Base-by-base conservation (phyloP, 1,284 basidiomycete species). In the Fomitopsis schrenkii region DNA sequence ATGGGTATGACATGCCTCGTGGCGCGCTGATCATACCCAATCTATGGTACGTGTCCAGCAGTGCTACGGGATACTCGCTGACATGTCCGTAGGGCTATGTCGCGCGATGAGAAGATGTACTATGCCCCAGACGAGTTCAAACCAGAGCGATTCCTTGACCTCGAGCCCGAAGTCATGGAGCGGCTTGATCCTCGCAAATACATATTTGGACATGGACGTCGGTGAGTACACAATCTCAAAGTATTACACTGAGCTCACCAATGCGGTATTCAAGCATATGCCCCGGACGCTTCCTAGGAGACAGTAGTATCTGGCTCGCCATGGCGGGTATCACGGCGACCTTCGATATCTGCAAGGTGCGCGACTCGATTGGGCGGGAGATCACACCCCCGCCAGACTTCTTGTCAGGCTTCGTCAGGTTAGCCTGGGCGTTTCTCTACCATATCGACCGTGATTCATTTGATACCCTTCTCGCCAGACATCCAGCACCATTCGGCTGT, bases 61-160 rank as follows among this genome's bases (percentile, higher is more conserved):
- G 3, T 15, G 15, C 6, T 30, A 8, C 22, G 1, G 2, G 26
- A n/a, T 8, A 48, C 28, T 48, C 12, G 0, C 22, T 30, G 12
- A 30, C 30, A 3, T 26, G 12, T 10, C 14, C 36, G 1, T 15
- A 72, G 71, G 71, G 70, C 65, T 2, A 69, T 72, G 67, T 66
- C 61, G 17, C 63, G 61, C 5, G 66, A 69, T 45, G 57, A 63
- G 9, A 42, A 60, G 3, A 42, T 66, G 19, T 72, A 67, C 38
- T 61, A 66, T 12, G 59, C 71, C 5, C 63, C 70, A 28, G 59
- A 67, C 2, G 35, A 35, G 30, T 73, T 73, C 62, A 41, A 54
- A 9, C 71, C 70, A 7, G 69, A 71, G 36, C 65, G 72, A 9
- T 72, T 69, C 63, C 19, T 63, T 58, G 55, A 62, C 9, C 52